These are phyloP conservation scores for Podospora tetraspora DNA, from an alignment of 495 filamentous ascomycete species.

Conservation along the genomic window DNA sequence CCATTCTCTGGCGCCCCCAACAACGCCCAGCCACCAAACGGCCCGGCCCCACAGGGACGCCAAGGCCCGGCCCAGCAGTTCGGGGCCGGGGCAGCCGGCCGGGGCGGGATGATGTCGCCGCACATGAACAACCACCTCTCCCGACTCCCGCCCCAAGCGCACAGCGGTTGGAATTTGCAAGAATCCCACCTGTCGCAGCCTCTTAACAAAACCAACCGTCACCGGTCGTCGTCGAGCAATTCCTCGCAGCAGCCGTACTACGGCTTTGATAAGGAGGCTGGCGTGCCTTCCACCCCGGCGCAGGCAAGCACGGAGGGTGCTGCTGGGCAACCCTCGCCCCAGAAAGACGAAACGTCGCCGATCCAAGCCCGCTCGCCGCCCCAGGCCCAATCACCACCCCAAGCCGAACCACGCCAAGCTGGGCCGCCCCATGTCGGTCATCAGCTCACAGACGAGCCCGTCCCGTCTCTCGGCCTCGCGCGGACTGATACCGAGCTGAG, in stretches of 20 bases:
- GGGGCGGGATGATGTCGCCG: constrained; percentile 17
- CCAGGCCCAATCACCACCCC: constrained; percentile 5
- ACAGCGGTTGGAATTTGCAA: constrained; percentile 37
- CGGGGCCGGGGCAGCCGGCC: constrained; percentile 7
- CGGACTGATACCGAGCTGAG: constrained; percentile 35
- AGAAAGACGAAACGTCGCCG: constrained; percentile 15
- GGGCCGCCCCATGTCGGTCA: not conserved
- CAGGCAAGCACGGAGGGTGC: not conserved
- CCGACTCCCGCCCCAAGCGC: constrained; percentile 24
- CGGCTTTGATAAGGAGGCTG: constrained; percentile 45
- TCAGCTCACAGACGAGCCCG: not conserved
- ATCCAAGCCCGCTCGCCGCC: constrained; percentile 9
- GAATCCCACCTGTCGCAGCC: constrained; percentile 43
- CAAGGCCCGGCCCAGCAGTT: constrained; percentile 9
- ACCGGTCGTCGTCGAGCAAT: constrained; percentile 34
- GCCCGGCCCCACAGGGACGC: constrained; percentile 6
- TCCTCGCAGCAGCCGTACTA: constrained; percentile 31
- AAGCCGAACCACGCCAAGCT: constrained; percentile 19
- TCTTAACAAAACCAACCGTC: constrained; percentile 35
- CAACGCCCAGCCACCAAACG: constrained; percentile 16
- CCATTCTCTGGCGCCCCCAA: constrained; percentile 11
- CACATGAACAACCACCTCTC: constrained; percentile 25
- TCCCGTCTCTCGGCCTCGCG: constrained; percentile 23
- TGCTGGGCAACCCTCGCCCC: constrained; percentile 2
- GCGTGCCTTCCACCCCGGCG: constrained; percentile 12